phyloP scores from a whole-genome alignment of 1,284 basidiomycete genomes.

The Malassezia sp. region DNA sequence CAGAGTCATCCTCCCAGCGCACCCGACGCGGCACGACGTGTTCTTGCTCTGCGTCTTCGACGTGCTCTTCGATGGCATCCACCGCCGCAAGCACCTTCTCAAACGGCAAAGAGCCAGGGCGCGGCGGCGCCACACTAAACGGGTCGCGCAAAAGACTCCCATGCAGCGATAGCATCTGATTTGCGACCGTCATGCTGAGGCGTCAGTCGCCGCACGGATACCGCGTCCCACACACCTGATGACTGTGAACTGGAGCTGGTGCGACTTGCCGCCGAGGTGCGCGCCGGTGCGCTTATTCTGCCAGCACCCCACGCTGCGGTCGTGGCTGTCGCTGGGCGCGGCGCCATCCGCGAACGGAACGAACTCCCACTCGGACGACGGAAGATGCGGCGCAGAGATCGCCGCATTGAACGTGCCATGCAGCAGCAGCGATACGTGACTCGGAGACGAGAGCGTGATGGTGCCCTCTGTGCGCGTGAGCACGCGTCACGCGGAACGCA shows the following conservation, averaged over 20 bases:
- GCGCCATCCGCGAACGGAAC: constrained; percentile 55
- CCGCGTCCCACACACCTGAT: no score
- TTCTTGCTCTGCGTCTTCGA: not conserved
- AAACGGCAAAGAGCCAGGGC: constrained; percentile 19
- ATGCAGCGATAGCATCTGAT: constrained; percentile 84
- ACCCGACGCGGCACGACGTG: not conserved
- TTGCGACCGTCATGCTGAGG: constrained; percentile 83
- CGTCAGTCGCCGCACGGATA: no score
- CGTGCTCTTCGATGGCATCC: constrained; percentile 7
- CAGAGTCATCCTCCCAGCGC: constrained; percentile 10
- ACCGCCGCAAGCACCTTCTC: constrained; percentile 18
- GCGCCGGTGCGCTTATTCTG: constrained; percentile 61
- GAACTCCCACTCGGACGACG: constrained; percentile 71
- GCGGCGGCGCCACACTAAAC: constrained; percentile 53
- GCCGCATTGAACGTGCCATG: constrained; percentile 94
- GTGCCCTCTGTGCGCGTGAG: constrained; percentile 57
- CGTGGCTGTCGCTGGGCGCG: constrained; percentile 5
- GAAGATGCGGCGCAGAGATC: constrained; percentile 81
- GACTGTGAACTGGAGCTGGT: constrained; percentile 72
- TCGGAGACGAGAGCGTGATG: constrained; percentile 79
- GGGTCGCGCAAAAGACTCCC: constrained; percentile 80
- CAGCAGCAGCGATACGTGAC: constrained; percentile 81
- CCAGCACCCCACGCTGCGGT: constrained; percentile 59
- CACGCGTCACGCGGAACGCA: constrained; percentile 45
- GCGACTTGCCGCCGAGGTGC: constrained; percentile 60